phyloP scores from a whole-genome alignment of 306 rosid species.

The Casuarina cunninghamiana region DNA sequence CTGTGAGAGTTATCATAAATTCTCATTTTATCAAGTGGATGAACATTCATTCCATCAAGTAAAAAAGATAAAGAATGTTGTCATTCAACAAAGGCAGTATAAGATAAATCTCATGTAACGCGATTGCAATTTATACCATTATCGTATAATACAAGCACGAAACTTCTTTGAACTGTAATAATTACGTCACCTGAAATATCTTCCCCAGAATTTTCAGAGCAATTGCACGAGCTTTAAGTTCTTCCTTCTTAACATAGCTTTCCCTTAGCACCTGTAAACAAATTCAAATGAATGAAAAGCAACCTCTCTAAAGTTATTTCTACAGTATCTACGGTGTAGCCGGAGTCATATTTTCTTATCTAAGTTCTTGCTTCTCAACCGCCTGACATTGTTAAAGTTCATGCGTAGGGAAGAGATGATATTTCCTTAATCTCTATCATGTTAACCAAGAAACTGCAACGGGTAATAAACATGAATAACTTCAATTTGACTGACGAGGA shows the following conservation, averaged over 20 bases:
- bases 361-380: slow-evolving; percentile 6
- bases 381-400: background rate
- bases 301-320: background rate
- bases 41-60: background rate
- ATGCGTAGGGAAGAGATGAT: background rate
- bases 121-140: background rate
- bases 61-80: background rate
- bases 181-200: slow-evolving; percentile 65
- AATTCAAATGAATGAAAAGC: slow-evolving; percentile 13
- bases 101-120: background rate
- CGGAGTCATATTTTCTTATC: slow-evolving; percentile 6
- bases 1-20: too few species aligned
- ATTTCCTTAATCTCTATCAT: background rate
- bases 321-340: background rate
- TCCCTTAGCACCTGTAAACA: slow-evolving; percentile 75
- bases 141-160: background rate
- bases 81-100: background rate
- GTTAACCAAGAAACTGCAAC: background rate
- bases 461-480: slow-evolving; percentile 22
- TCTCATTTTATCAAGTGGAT: background rate
- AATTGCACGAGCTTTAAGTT: slow-evolving; percentile 73
- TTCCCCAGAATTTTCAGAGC: slow-evolving; percentile 85
- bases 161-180: slow-evolving; percentile 1
- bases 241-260: slow-evolving; percentile 66
- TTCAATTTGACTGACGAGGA: background rate